Evolutionary conservation across 371 early-diverging fungal genomes (phyloP).

Genomic region (Mortierella sp.): DNA sequence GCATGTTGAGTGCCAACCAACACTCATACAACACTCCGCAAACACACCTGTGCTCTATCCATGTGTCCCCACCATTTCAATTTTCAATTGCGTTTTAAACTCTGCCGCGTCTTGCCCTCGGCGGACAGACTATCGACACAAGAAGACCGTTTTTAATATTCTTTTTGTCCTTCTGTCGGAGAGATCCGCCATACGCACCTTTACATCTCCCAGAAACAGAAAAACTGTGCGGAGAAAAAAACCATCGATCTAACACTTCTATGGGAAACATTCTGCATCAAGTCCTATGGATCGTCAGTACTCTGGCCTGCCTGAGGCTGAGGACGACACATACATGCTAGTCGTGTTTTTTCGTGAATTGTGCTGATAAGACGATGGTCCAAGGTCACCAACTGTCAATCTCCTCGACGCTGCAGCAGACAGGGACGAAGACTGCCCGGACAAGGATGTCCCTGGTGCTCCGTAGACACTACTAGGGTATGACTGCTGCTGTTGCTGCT

Average conservation of each 20-base stretch:
- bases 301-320: neutral
- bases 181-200: no score
- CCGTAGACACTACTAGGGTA: slow-evolving; percentile 10
- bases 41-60: no score
- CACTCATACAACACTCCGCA: no score
- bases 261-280: no score
- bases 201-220: no score
- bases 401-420: slow-evolving; percentile 14
- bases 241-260: neutral
- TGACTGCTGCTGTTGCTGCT: slow-evolving; percentile 11
- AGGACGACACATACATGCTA: slow-evolving; percentile 22
- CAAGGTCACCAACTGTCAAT: slow-evolving; percentile 10
- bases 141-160: no score
- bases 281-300: neutral
- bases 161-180: no score
- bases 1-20: neutral
- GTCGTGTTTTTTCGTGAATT: slow-evolving; percentile 25
- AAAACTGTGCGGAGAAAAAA: no score
- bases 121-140: no score
- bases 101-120: no score
- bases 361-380: slow-evolving; percentile 8
- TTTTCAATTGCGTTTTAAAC: no score
- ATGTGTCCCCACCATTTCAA: no score
- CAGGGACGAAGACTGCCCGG: slow-evolving; percentile 6
- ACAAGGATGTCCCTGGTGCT: slow-evolving; percentile 1